Percentiles rank a stretch among this genome's conserved stretches.
phyloP scores from a whole-genome alignment of 169 alveolate genomes.

The Plasmodium vivax region DNA sequence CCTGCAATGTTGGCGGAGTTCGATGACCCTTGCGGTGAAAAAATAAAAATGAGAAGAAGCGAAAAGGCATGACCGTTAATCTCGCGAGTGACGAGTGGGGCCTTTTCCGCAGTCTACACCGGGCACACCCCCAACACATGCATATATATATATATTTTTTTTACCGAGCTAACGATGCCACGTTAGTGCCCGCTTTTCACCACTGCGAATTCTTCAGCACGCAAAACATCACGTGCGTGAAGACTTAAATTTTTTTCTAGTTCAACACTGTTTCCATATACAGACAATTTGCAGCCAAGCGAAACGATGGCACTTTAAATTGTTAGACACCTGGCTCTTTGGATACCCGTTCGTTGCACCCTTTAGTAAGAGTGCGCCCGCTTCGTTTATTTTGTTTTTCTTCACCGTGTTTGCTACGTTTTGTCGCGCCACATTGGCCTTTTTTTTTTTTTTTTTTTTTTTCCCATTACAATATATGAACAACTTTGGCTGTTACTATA shows the following conservation, averaged over 20 bases:
- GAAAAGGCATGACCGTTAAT: not conserved
- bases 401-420: not conserved
- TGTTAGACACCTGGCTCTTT: not conserved
- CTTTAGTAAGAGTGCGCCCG: not conserved
- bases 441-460: no score
- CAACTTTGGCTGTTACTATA: not conserved
- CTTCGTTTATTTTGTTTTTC: not conserved
- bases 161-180: not conserved
- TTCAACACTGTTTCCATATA: not conserved
- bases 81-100: not conserved
- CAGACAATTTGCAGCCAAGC: not conserved
- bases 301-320: not conserved
- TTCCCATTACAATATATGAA: not conserved
- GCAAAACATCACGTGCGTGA: not conserved
- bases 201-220: not conserved
- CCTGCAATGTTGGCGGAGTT: not conserved
- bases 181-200: not conserved
- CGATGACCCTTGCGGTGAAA: not conserved
- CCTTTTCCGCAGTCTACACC: not conserved
- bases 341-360: not conserved
- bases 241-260: not conserved
- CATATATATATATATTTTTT: not conserved
- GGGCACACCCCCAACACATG: not conserved
- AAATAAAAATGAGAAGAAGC: not conserved
- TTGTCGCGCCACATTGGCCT: not conserved